Base-by-base conservation (phyloP, 1,139 yeast species). In the Saccharomyces pastorianus region DNA sequence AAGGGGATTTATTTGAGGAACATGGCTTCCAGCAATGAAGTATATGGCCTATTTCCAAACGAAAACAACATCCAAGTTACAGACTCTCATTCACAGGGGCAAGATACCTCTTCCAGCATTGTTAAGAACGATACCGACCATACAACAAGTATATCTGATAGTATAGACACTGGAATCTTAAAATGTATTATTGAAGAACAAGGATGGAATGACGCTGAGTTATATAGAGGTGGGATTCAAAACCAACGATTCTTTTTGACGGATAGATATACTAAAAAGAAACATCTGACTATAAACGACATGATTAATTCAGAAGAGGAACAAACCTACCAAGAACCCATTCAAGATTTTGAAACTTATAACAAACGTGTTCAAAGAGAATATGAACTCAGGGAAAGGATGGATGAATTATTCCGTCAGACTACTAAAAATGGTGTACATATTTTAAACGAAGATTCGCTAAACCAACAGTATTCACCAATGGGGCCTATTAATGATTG, bases 241-340 rank as follows among this genome's bases (percentile, higher is more conserved):
- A 59, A 62, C 48, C 56, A 62, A 9, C 51, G 64, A 25, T 65
- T 63, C 52, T 62, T 58, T 47, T 49, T 65, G 13, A 56, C 59
- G 11, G 59, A 62, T 11, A 52, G 51, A 34, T 64, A 62, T 52
- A 28, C 48, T 6, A 50, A 46, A 47, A 58, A 52, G 42, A 53
- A 50, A 44, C 51, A 50, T 20, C 48, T 44, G 47, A 51, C 48
- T 27, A 23, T 46, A 49, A 31, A 46, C 17, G 51, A 34, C 38
- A 55, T 53, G 57, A 50, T 49, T 13, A 48, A 27, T 41, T 17
- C 46, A 44, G n/a, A n/a, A 25, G 27, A 47, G 29, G 49, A 26
- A 14, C 29, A 17, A 46, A 46, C 6, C 2, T 26, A 34, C 5
- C 38, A 47, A 25, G 32, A 49, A 2, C 29, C 51, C 8, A 46